Conservation (phyloP, 1,284 basidiomycete genomes). For the Puccinia horiana region DNA sequence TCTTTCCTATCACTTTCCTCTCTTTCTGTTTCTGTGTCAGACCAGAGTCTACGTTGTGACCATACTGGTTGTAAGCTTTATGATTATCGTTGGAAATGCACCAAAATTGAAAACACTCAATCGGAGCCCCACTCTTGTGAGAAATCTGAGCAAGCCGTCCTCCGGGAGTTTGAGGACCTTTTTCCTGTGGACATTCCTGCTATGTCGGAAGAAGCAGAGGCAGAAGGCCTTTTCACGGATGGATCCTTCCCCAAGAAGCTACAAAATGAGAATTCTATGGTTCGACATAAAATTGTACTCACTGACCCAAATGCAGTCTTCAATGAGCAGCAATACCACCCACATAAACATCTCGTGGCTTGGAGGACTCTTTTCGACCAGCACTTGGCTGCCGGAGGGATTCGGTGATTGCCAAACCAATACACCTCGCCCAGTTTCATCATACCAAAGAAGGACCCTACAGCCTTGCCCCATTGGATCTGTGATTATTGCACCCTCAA, state of each 20-base stretch:
- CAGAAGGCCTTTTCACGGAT: not conserved
- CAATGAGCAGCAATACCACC: conserved; percentile 3
- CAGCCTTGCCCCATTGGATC: not conserved
- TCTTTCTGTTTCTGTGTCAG: not conserved
- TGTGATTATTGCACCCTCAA: conserved; percentile 44
- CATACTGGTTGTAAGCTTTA: not conserved
- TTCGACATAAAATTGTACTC: not conserved
- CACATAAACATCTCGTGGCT: not conserved
- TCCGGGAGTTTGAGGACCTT: not conserved
- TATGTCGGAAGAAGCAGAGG: conserved; percentile 9
- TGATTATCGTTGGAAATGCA: conserved; percentile 2
- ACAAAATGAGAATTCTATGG: not conserved
- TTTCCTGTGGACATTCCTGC: conserved; percentile 18
- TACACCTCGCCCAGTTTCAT: conserved; percentile 8
- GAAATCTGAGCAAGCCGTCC: not conserved
- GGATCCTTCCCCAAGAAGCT: conserved; percentile 12
- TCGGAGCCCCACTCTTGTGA: not conserved
- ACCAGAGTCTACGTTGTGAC: not conserved
- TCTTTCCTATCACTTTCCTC: conserved; percentile 1
- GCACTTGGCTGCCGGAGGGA: not conserved
- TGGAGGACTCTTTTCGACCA: conserved; percentile 10
- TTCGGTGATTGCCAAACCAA: not conserved
- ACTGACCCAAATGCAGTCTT: not conserved
- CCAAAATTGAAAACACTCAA: not conserved
- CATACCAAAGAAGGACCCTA: conserved; percentile 7